Base-by-base conservation (phyloP, 768 basidiomycete species). In the Russula sp. region DNA sequence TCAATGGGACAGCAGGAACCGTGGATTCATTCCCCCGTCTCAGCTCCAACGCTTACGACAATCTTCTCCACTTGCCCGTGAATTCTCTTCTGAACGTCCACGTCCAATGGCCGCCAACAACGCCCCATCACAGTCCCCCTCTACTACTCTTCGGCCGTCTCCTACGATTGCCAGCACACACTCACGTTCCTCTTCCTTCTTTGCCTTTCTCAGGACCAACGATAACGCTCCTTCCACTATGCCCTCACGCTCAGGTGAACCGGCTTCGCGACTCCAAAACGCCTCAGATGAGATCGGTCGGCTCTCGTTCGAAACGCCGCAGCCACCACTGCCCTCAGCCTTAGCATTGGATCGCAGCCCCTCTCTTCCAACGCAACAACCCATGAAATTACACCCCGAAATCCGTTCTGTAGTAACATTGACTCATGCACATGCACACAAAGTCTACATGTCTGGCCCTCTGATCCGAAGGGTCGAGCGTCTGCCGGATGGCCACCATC, bases 361-460 rank as follows among this genome's bases (percentile, higher is more conserved):
- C 36, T 57, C 61, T 46, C 56, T 57, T 28, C 53, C 54, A 24
- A 53, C 36, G 26, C 67, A 63, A 69, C 71, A 67, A 67, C 59
- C 40, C 72, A 60, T 54, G 74, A 81, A 81, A 16, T 76, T 92
- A 20, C 91, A 93, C 73, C 86, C 89, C 9, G 91, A 93, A 76
- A 92, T 93, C 59, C 84, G 87, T 52, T 91, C 89, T 3, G 83
- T 91, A 59, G 87, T 93, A 32, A 82, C 83, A 61, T 79, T 93
- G 56, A 88, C 85, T 26, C 76, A 84, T 48, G 85, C 88, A 14
- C 92, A 93, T 71, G 84, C 87, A 0, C 89, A 87, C 77, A 94
- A 94, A 72, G 80, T 94, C 8, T 94, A 94, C 75, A 92, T 87
- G 76, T 92, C 90, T 5, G 92, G 92, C 11, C 90, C 89, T 16